These are phyloP conservation scores for Dendryphion nanum DNA, from an alignment of 2,329 filamentous ascomycete species.

Conservation along the genomic window DNA sequence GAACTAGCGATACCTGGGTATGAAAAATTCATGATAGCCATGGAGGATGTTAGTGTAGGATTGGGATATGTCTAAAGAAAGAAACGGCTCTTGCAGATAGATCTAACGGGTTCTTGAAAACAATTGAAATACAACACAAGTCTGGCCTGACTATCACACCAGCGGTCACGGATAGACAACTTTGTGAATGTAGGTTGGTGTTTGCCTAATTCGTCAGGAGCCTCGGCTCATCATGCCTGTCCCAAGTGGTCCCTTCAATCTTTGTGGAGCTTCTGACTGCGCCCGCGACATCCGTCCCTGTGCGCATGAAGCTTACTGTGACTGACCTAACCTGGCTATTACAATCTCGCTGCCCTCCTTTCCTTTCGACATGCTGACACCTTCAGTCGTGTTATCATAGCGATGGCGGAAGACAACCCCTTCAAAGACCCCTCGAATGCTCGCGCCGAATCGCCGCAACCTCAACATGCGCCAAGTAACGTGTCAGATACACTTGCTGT, in stretches of 20 bases:
- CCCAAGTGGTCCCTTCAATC: slow-evolving; percentile 5
- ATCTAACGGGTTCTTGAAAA: too few relatives aligned
- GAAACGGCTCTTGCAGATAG: too few relatives aligned
- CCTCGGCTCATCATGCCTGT: slow-evolving; percentile 11
- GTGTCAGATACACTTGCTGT: slow-evolving; percentile 49
- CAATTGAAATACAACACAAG: too few relatives aligned
- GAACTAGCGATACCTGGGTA: slow-evolving; percentile 4
- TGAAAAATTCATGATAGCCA: slow-evolving; percentile 7
- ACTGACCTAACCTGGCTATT: slow-evolving; percentile 3
- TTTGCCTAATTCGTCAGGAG: slow-evolving; percentile 7
- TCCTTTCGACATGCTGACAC: slow-evolving; percentile 4
- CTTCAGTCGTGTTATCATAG: slow-evolving; percentile 11
- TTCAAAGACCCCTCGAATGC: slow-evolving; percentile 29
- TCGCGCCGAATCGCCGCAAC: slow-evolving; percentile 5
- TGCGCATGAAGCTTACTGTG: slow-evolving; percentile 5
- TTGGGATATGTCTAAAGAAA: slow-evolving; percentile 10
- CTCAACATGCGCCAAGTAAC: slow-evolving; percentile 3
- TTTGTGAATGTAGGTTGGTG: too few relatives aligned
- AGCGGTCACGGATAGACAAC: too few relatives aligned
- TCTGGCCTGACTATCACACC: too few relatives aligned
- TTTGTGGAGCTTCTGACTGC: slow-evolving; percentile 3
- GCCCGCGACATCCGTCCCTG: slow-evolving; percentile 10
- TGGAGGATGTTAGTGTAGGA: slow-evolving; percentile 11
- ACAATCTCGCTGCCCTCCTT: neutral
- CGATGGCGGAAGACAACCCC: slow-evolving; percentile 28